These are phyloP conservation scores for Exophiala sp. DNA, from an alignment of 2,329 filamentous ascomycete genomes.

Conservation along the genomic window DNA sequence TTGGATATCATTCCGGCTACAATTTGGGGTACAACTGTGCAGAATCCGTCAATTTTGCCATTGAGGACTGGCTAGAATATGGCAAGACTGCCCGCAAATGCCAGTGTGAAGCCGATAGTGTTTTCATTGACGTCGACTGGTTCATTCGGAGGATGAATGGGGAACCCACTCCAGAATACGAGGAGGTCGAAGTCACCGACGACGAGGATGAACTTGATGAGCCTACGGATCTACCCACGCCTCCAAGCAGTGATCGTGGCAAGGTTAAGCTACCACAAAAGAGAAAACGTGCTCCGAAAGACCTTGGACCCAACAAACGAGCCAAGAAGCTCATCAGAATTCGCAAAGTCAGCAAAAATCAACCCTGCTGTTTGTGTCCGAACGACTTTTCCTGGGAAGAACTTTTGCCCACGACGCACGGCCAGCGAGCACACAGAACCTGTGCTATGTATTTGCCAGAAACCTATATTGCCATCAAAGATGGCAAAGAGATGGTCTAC, in stretches of 20 bases:
- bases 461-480: slow-evolving; percentile 75
- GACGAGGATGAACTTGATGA: slow-evolving; percentile 62
- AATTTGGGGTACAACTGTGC: slow-evolving; percentile 98
- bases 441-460: slow-evolving; percentile 91
- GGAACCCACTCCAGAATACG: slow-evolving; percentile 60
- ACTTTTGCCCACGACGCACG: slow-evolving; percentile 83
- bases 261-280: slow-evolving; percentile 60
- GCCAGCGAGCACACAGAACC: slow-evolving; percentile 78
- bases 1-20: slow-evolving; percentile 97
- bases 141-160: slow-evolving; percentile 92
- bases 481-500: slow-evolving; percentile 67
- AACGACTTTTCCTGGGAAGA: slow-evolving; percentile 80
- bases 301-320: slow-evolving; percentile 45
- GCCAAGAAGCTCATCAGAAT: slow-evolving; percentile 76
- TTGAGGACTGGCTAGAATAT: slow-evolving; percentile 92
- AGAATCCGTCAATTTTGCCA: slow-evolving; percentile 96
- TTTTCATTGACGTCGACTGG: slow-evolving; percentile 96
- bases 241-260: slow-evolving; percentile 69
- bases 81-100: slow-evolving; percentile 95
- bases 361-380: slow-evolving; percentile 83
- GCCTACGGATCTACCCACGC: slow-evolving; percentile 69
- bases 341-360: slow-evolving; percentile 54
- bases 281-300: slow-evolving; percentile 58
- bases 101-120: slow-evolving; percentile 93
- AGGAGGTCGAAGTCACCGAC: slow-evolving; percentile 54